phyloP scores from a whole-genome alignment of 2,329 filamentous ascomycete genomes.

The Calycina herbarum region DNA sequence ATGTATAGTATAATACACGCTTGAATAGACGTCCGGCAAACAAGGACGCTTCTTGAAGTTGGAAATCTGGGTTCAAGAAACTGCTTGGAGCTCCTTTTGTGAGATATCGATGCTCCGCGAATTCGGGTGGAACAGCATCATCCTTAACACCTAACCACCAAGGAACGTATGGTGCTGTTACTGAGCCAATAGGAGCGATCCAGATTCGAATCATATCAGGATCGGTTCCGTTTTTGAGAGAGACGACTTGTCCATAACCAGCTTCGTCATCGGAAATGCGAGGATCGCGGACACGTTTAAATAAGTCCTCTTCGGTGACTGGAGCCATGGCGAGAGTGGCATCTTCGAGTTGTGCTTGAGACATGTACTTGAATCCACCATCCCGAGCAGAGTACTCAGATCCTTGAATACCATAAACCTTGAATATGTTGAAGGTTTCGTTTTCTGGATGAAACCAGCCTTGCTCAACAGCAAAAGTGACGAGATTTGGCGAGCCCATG shows the following conservation, averaged over 20 bases:
- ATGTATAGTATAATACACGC: background rate
- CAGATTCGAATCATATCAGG: conserved; percentile 7
- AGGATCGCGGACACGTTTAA: conserved; percentile 4
- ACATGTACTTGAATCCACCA: conserved; percentile 10
- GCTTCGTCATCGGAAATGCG: conserved; percentile 7
- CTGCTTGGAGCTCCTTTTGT: conserved; percentile 1
- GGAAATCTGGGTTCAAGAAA: conserved; percentile 3
- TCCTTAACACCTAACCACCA: conserved; percentile 5
- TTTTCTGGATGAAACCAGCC: conserved; percentile 8
- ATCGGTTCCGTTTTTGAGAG: background rate
- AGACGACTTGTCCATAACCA: conserved; percentile 6
- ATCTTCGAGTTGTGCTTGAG: conserved; percentile 9
- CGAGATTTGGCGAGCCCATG: conserved; percentile 7
- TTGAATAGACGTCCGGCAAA: conserved; percentile 6
- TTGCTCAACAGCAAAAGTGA: conserved; percentile 4
- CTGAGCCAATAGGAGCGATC: conserved; percentile 3
- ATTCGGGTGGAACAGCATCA: conserved; percentile 2
- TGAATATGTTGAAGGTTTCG: conserved; percentile 5
- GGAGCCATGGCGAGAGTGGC: conserved; percentile 6
- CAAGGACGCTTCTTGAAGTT: conserved; percentile 4
- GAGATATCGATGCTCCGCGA: conserved; percentile 5
- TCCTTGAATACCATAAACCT: conserved; percentile 5
- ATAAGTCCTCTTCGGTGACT: background rate
- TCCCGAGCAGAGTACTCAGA: background rate
- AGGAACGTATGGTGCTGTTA: conserved; percentile 7